A percentile compares a stretch with the other conserved stretches of the same genome.
These are phyloP conservation scores for Fraxinus anomala DNA, from an alignment of 257 asterid genomes.

Conservation along the genomic window DNA sequence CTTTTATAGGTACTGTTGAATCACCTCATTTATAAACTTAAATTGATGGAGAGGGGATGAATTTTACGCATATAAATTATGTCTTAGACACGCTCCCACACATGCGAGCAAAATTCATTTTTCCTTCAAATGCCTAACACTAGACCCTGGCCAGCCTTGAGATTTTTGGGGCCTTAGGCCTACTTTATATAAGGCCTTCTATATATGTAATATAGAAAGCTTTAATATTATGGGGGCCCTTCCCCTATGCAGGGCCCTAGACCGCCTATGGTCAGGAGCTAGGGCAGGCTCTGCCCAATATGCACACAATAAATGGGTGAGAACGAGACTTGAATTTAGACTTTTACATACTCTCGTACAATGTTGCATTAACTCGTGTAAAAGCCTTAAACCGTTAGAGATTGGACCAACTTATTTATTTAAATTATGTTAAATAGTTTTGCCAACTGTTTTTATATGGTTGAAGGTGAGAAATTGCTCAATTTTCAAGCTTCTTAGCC, in stretches of 20 bases:
- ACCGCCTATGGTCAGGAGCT: too few relatives aligned
- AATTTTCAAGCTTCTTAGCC: not conserved
- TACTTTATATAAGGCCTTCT: too few relatives aligned
- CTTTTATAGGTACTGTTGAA: not conserved
- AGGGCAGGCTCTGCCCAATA: not conserved
- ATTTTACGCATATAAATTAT: not conserved
- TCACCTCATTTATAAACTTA: not conserved
- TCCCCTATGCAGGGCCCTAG: too few relatives aligned
- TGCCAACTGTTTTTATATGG: not conserved
- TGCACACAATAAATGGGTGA: not conserved
- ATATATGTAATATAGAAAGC: too few relatives aligned
- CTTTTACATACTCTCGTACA: too few relatives aligned
- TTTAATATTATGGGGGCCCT: too few relatives aligned
- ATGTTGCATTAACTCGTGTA: not conserved
- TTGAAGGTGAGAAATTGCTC: not conserved
- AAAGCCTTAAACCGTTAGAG: not conserved
- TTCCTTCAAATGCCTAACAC: not conserved
- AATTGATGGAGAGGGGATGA: not conserved
- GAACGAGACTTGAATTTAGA: not conserved
- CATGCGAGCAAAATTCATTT: not conserved
- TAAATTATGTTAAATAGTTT: not conserved
- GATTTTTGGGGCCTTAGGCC: too few relatives aligned
- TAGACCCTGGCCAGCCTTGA: too few relatives aligned
- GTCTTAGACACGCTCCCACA: not conserved
- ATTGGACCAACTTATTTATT: not conserved